Evolutionary conservation across 2,329 filamentous ascomycete genomes (phyloP), one percentile per base, ranked within the genome.

Genomic region (Penicillium decumbens): DNA sequence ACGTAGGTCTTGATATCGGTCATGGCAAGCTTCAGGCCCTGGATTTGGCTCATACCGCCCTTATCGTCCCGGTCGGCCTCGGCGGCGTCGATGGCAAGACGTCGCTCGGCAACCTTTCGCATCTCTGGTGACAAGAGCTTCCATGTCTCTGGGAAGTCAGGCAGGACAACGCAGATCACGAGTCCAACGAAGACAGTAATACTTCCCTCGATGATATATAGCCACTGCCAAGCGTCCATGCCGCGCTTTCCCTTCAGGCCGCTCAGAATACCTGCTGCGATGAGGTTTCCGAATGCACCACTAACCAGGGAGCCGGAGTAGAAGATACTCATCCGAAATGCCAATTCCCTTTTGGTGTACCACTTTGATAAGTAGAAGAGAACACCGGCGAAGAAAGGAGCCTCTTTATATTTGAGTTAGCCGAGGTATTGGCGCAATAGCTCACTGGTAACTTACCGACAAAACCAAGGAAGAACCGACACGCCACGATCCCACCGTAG

Each of bases 301-400:
- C 72, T 72, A 23, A 80, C 65, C 9, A 79, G 63, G 6, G 72
- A 75, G 2, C 76, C 77, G 2, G 76, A 75, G 57, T 78, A 80
- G 49, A 80, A 74, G 27, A 80, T 72, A 35, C 72, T 72, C 56
- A 76, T 77, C 4, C 78, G 72, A 38, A 77, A 70, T 2, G 73
- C 73, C 27, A 80, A 61, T 51, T 80, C 78, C 27, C 74, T 71
- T 43, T 75, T 75, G 1, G 76, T 80, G 54, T 80, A 80, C 76
- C 77, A 80, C 53, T 72, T 75, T 6, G 71, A 75, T 7, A 78
- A 67, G 49, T 75, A 76, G 61, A 75, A 77, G 10, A 78, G 60
- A 7, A 73, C 70, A 6, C 75, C 76, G 10, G 75, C 62, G 57
- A 74, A 72, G 52, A 70, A 75, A 1, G 75, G 73, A 0, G 76